Base-by-base conservation (phyloP, 2,329 filamentous ascomycete species). In the Colletotrichum neosansevieriae region DNA sequence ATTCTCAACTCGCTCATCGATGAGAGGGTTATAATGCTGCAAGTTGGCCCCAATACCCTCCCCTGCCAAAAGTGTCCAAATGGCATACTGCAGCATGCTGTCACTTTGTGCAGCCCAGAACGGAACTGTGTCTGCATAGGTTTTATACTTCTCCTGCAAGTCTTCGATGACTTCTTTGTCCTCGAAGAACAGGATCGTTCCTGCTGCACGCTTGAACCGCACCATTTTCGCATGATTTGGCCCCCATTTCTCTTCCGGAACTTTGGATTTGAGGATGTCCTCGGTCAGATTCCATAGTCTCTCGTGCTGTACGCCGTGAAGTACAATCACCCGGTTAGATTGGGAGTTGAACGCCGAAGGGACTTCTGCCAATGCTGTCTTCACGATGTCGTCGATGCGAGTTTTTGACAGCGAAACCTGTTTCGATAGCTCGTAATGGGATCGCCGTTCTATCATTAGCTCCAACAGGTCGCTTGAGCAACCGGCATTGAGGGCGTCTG, bases 261-360 rank as follows among this genome's bases (percentile, higher is more conserved):
- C 89, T 67, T 94, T 86, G 19, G 84, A 83, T 82, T 90, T 89
- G 64, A 95, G 84, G 58, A 86, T 81, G 29, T 90, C 88, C 69
- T 83, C 80, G 62, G 89, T 86, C 67, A 94, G 84, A 77, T 93
- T 90, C 95, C 94, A 98, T 73, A 97, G 89, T 83, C 92, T 91
- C 75, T 94, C 90, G 83, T 98, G 94, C 79, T 97, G 92, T 70
- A 87, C 87, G 75, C 92, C 91, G 75, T 96, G 86, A 62, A 98
- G 88, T 58, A 97, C 87, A 53, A 97, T 87, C 64, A 92, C 82
- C 67, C 94, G 91, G 73, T 92, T 91, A 73, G 89, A 89, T 84
- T 97, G 94, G 47, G 89, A 92, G 88, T 98, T 97, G 90, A 97
- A 98, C 71, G 91, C 89, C 59, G 88, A 92, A 49, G 94, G 94